Percentiles rank a stretch among this genome's conserved stretches.
phyloP scores from a whole-genome alignment of 768 basidiomycete species.

The Daedaleopsis sinensis region DNA sequence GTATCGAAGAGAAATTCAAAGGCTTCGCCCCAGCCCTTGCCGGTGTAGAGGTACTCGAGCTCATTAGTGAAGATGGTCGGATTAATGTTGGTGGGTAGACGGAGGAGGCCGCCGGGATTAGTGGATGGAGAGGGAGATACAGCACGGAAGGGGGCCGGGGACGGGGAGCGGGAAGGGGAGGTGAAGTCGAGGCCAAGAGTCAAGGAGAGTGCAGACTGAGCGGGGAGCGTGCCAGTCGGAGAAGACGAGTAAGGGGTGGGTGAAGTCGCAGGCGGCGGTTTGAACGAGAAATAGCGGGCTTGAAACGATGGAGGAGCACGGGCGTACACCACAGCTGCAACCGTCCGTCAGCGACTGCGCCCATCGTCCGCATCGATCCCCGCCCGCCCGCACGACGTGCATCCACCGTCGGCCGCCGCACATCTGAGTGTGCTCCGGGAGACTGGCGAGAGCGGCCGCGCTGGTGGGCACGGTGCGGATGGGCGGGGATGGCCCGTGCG shows the following conservation, averaged over 20 bases:
- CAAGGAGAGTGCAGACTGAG: conserved; percentile 65
- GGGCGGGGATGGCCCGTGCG: not conserved
- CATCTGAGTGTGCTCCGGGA: too few species aligned
- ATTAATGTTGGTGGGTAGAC: conserved; percentile 69
- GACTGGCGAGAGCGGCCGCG: not conserved
- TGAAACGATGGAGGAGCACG: conserved; percentile 93
- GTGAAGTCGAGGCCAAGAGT: conserved; percentile 46
- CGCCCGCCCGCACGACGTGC: not conserved
- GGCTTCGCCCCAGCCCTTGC: conserved; percentile 84
- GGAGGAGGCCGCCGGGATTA: conserved; percentile 50
- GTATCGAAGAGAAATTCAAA: conserved; percentile 87
- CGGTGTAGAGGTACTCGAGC: conserved; percentile 94
- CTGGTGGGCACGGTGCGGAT: not conserved
- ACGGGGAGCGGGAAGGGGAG: conserved; percentile 44
- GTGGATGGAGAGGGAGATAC: conserved; percentile 49
- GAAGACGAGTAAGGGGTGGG: conserved; percentile 53
- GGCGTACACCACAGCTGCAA: conserved; percentile 87
- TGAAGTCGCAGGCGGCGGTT: conserved; percentile 55
- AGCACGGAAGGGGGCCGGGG: conserved; percentile 48
- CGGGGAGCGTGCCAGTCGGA: conserved; percentile 51
- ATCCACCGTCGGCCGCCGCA: too few species aligned
- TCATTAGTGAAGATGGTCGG: conserved; percentile 86
- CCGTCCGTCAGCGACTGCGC: not conserved
- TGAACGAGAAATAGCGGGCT: conserved; percentile 82
- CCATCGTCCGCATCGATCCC: not conserved